A percentile compares a stretch with the other conserved stretches of the same genome.
Evolutionary conservation across 129 eudicot species (phyloP).

Genomic region (Flaveria bidentis): DNA sequence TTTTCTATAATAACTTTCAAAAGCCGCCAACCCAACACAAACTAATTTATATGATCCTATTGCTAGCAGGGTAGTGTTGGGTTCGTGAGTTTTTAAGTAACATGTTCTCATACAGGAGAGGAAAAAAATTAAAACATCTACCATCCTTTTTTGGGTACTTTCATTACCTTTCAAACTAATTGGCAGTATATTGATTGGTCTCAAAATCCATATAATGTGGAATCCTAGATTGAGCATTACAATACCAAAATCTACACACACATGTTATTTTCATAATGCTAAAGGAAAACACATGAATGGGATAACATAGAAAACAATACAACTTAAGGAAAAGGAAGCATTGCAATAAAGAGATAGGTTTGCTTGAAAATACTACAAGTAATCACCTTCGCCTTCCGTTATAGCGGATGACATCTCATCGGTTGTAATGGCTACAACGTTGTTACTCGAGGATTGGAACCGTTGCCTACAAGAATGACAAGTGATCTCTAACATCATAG

Average conservation of each 20-base stretch:
- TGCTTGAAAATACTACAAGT: neutral
- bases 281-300: constrained; percentile 18
- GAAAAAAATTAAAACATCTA: neutral
- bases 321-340: constrained; percentile 11
- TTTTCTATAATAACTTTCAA: too few relatives aligned
- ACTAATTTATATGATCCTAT: too few relatives aligned
- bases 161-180: constrained; percentile 10
- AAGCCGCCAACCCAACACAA: too few relatives aligned
- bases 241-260: constrained; percentile 33
- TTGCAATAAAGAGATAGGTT: neutral
- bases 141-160: neutral
- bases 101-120: too few relatives aligned
- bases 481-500: constrained; percentile 62
- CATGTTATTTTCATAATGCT: constrained; percentile 15
- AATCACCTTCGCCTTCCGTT: constrained; percentile 45
- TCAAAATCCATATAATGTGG: constrained; percentile 22
- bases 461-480: constrained; percentile 72
- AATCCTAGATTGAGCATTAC: constrained; percentile 15
- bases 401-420: constrained; percentile 44
- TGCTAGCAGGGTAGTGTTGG: too few relatives aligned
- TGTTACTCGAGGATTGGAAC: constrained; percentile 39
- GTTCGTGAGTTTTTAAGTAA: too few relatives aligned
- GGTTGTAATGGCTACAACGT: constrained; percentile 21
- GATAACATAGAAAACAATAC: constrained; percentile 33
- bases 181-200: neutral